These are phyloP conservation scores for Hypoxylon rickii DNA, from an alignment of 495 filamentous ascomycete genomes.

Conservation along the genomic window DNA sequence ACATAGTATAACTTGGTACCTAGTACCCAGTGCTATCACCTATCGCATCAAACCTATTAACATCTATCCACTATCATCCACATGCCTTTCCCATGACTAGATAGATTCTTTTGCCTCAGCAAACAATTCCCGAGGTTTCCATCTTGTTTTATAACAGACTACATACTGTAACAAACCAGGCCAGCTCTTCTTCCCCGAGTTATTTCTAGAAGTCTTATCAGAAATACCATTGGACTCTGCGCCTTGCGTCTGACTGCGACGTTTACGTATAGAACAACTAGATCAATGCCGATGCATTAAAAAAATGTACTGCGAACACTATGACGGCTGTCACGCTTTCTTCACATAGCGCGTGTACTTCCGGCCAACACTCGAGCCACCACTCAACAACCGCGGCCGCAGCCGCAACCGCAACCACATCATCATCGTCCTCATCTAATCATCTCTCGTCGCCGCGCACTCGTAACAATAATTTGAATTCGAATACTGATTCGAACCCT, in stretches of 20 bases:
- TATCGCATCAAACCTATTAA: neutral
- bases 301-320: constrained; percentile 26
- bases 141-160: no score
- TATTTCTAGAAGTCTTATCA: neutral
- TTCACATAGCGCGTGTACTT: constrained; percentile 27
- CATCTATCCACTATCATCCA: no score
- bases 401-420: no score
- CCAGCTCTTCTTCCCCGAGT: no score
- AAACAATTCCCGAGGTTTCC: no score
- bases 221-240: neutral
- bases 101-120: no score
- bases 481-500: constrained; percentile 3
- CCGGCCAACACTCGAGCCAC: constrained; percentile 17
- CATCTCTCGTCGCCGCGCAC: constrained; percentile 7
- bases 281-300: constrained; percentile 23
- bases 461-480: neutral
- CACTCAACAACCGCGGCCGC: constrained; percentile 15
- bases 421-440: constrained; percentile 17
- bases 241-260: neutral
- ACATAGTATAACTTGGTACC: no score
- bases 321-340: constrained; percentile 30
- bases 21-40: neutral
- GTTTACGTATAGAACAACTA: neutral
- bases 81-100: no score
- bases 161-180: no score